Evolutionary conservation across 768 basidiomycete species (phyloP).

Genomic region (Suillus subalutaceus): DNA sequence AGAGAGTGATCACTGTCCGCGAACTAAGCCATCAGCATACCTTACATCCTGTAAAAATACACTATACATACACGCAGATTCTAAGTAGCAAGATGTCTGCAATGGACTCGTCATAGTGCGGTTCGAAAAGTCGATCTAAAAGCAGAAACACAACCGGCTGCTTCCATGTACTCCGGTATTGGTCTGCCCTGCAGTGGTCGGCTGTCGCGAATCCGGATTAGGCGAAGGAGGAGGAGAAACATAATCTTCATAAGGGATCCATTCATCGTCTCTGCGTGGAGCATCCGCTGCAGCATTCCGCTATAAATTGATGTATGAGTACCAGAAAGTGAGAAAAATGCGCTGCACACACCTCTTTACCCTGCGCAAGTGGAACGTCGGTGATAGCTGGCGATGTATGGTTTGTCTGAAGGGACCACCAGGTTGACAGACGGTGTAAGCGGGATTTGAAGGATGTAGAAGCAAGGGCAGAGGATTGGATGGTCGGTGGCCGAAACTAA

Average conservation of each 20-base stretch:
- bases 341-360: not conserved
- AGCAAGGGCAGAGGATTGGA: not conserved
- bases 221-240: not conserved
- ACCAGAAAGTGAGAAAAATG: not conserved
- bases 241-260: not conserved
- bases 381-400: not conserved
- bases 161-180: not conserved
- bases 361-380: not conserved
- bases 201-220: not conserved
- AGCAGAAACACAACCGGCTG: not conserved
- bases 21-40: not conserved
- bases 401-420: not conserved
- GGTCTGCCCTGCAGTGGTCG: not conserved
- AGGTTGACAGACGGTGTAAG: not conserved
- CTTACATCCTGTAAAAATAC: not conserved
- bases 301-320: not conserved
- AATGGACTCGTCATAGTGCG: not conserved
- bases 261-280: not conserved
- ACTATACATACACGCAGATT: not conserved
- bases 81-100: not conserved
- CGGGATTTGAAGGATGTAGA: not conserved
- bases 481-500: not conserved
- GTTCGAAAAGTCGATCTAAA: not conserved
- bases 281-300: not conserved
- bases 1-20: not conserved